phyloP scores from a whole-genome alignment of 2,329 filamentous ascomycete species.

The Talaromyces piceae region DNA sequence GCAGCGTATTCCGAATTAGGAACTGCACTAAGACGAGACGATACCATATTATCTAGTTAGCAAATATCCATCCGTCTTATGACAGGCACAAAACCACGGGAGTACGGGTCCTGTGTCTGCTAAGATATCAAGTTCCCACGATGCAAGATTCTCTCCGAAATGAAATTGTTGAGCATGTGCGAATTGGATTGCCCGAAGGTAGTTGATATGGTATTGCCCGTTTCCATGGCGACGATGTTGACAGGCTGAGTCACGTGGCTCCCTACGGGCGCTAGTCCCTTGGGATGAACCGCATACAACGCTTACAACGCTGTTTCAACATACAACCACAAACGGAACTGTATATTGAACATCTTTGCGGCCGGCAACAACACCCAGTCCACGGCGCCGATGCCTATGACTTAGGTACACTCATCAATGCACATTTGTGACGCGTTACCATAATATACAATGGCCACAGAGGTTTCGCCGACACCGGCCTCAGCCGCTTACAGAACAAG shows the following conservation, averaged over 20 bases:
- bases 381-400: conserved; percentile 1
- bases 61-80: no score
- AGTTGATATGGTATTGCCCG: no score
- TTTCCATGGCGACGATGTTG: conserved; percentile 12
- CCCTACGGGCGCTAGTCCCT: conserved; percentile 5
- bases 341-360: conserved; percentile 7
- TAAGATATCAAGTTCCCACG: no score
- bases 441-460: conserved; percentile 18
- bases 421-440: conserved; percentile 10
- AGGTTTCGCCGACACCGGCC: conserved; percentile 31
- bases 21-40: no score
- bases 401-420: conserved; percentile 11
- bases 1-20: no score
- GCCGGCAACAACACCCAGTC: conserved; percentile 1
- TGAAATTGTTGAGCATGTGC: no score
- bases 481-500: conserved; percentile 28
- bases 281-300: conserved; percentile 5
- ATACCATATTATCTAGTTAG: no score
- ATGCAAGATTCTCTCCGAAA: no score
- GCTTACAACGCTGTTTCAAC: conserved; percentile 8
- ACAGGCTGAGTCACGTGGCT: conserved; percentile 3
- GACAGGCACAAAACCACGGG: no score
- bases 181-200: no score
- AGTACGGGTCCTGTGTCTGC: no score
- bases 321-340: neutral